Evolutionary conservation across 768 basidiomycete genomes (phyloP).

Genomic region (Rhizopogon sp.): DNA sequence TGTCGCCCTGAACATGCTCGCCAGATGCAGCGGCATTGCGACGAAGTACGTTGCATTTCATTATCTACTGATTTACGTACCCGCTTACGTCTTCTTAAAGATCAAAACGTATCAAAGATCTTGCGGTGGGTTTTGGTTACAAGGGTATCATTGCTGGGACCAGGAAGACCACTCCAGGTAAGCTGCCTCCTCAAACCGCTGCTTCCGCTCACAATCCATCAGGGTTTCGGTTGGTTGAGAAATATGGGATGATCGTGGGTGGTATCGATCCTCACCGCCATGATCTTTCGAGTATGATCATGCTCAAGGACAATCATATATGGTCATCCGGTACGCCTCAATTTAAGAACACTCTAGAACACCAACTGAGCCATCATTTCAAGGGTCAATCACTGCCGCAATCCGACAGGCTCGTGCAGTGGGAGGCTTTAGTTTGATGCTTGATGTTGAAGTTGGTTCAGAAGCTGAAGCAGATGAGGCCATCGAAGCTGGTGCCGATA

Average conservation of each 20-base stretch:
- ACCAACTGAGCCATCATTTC: slow-evolving; percentile 3
- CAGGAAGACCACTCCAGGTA: slow-evolving; percentile 93
- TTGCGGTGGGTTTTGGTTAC: slow-evolving; percentile 75
- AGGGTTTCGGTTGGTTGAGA: slow-evolving; percentile 96
- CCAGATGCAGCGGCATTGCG: slow-evolving; percentile 95
- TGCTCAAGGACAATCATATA: slow-evolving; percentile 99
- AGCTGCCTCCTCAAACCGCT: not conserved
- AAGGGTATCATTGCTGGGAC: slow-evolving; percentile 91
- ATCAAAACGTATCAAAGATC: slow-evolving; percentile 76
- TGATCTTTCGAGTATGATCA: slow-evolving; percentile 98
- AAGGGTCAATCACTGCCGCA: slow-evolving; percentile 88
- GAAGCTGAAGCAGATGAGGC: slow-evolving; percentile 94
- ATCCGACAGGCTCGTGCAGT: slow-evolving; percentile 82
- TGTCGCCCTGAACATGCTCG: slow-evolving; percentile 88
- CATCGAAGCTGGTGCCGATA: slow-evolving; percentile 92
- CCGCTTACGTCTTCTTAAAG: slow-evolving; percentile 33
- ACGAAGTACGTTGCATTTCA: slow-evolving; percentile 60
- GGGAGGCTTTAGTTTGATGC: slow-evolving; percentile 85
- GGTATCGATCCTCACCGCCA: slow-evolving; percentile 95
- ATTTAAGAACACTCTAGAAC: not conserved
- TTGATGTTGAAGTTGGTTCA: slow-evolving; percentile 91
- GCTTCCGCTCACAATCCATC: slow-evolving; percentile 6
- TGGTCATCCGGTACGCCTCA: slow-evolving; percentile 79
- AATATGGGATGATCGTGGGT: slow-evolving; percentile 97
- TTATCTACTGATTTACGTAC: not conserved